Conservation (phyloP, 805 yeast species). For the Candida glaebosa region DNA sequence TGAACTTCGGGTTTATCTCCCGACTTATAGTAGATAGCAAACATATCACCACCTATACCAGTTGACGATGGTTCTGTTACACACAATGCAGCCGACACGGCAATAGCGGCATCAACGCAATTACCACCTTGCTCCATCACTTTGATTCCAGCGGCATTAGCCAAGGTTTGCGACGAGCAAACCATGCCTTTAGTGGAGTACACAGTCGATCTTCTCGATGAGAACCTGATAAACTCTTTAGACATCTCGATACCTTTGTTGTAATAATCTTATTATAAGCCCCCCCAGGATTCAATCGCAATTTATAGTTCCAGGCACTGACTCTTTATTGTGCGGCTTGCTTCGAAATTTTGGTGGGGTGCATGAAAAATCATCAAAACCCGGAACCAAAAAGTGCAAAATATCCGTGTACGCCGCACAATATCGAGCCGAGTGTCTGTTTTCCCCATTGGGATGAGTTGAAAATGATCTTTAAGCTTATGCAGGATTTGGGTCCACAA, state of each 20-base stretch:
- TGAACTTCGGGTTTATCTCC: constrained; percentile 33
- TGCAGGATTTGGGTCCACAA: no score
- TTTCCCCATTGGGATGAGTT: not conserved
- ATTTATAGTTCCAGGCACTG: no score
- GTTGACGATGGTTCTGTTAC: constrained; percentile 58
- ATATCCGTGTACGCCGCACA: not conserved
- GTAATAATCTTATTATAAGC: not conserved
- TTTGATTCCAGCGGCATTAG: constrained; percentile 68
- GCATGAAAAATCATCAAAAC: not conserved
- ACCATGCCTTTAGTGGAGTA: constrained; percentile 72
- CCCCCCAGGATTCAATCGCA: not conserved
- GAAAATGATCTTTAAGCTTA: no score
- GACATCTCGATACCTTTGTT: constrained; percentile 11
- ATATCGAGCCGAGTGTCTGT: not conserved
- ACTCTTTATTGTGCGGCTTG: no score
- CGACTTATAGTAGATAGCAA: constrained; percentile 53
- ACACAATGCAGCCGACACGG: constrained; percentile 53
- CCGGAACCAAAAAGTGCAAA: not conserved
- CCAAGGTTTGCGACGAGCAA: constrained; percentile 72
- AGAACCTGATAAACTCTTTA: constrained; percentile 25
- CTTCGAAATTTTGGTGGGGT: not conserved
- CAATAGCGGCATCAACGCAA: constrained; percentile 62
- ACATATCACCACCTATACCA: constrained; percentile 69
- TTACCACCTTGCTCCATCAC: constrained; percentile 72
- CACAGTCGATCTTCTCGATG: constrained; percentile 69